A percentile compares a stretch with the other conserved stretches of the same genome.
Evolutionary conservation across 1,284 basidiomycete genomes (phyloP).

Genomic region (Coriolopsis trogii): DNA sequence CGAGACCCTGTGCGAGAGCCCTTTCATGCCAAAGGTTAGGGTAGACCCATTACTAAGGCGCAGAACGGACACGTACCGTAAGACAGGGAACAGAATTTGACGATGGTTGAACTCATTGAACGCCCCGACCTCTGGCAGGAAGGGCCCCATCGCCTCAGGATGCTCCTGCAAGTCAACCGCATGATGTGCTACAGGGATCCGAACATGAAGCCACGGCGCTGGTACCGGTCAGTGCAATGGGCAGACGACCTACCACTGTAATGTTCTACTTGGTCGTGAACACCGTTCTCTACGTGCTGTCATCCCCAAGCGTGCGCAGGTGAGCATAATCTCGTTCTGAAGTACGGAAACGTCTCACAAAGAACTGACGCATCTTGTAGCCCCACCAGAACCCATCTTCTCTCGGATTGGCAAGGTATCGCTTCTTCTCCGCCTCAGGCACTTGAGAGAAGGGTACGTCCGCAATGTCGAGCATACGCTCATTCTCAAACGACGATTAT

Average conservation of each 20-base stretch:
- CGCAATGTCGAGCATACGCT: slow-evolving; percentile 65
- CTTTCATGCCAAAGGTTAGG: slow-evolving; percentile 30
- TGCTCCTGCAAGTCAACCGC: slow-evolving; percentile 44
- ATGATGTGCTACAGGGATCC: slow-evolving; percentile 48
- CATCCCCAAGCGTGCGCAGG: too few species aligned
- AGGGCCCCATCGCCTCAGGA: slow-evolving; percentile 52
- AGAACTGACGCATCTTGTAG: slow-evolving; percentile 59
- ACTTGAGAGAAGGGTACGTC: slow-evolving; percentile 61
- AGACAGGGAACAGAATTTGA: slow-evolving; percentile 50
- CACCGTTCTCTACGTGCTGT: slow-evolving; percentile 57
- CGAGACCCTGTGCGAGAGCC: slow-evolving; percentile 43
- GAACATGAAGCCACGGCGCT: too few species aligned
- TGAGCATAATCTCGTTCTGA: too few species aligned
- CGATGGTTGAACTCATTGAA: slow-evolving; percentile 56
- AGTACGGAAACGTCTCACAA: slow-evolving; percentile 39
- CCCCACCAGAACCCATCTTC: slow-evolving; percentile 58
- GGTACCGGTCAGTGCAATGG: not conserved
- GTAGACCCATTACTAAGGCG: not conserved
- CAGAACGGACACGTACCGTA: slow-evolving; percentile 39
- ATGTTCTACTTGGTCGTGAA: slow-evolving; percentile 61
- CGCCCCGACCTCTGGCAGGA: slow-evolving; percentile 58
- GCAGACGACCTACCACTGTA: slow-evolving; percentile 51
- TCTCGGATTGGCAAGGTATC: slow-evolving; percentile 51
- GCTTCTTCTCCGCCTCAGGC: slow-evolving; percentile 57
- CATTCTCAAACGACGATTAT: slow-evolving; percentile 31